These are phyloP conservation scores for Jasminum sambac DNA, from an alignment of 257 asterid genomes.

Conservation along the genomic window DNA sequence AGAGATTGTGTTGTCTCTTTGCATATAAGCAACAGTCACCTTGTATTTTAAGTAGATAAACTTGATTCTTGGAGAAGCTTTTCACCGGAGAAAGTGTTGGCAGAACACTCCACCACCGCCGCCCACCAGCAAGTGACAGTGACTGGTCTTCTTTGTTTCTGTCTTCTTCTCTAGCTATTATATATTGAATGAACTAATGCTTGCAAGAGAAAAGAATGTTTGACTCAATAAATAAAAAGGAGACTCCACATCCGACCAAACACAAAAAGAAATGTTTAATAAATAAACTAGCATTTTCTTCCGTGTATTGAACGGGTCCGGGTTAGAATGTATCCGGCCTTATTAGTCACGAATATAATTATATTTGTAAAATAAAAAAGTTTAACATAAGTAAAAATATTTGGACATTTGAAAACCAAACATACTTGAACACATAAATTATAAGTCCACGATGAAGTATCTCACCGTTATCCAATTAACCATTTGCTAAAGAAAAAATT, in stretches of 20 bases:
- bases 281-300: too few species aligned
- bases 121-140: conserved; percentile 57
- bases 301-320: too few species aligned
- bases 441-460: too few species aligned
- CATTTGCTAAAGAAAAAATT: too few species aligned
- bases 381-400: too few species aligned
- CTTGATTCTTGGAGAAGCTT: conserved; percentile 39
- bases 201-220: conserved; percentile 23
- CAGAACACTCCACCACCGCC: conserved; percentile 41
- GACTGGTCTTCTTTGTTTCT: conserved; percentile 29
- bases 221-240: conserved; percentile 9
- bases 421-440: too few species aligned
- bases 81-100: conserved; percentile 45
- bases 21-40: conserved; percentile 27
- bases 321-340: too few species aligned
- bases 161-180: not conserved
- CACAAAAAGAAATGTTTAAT: conserved; percentile 23
- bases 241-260: conserved; percentile 35
- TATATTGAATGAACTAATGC: conserved; percentile 5
- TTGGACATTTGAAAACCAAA: too few species aligned
- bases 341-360: too few species aligned
- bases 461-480: too few species aligned
- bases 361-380: too few species aligned
- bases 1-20: conserved; percentile 12
- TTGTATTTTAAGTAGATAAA: conserved; percentile 33